These are phyloP conservation scores for Hibiscus tridactylites DNA, from an alignment of 345 rosid species.

Conservation along the genomic window DNA sequence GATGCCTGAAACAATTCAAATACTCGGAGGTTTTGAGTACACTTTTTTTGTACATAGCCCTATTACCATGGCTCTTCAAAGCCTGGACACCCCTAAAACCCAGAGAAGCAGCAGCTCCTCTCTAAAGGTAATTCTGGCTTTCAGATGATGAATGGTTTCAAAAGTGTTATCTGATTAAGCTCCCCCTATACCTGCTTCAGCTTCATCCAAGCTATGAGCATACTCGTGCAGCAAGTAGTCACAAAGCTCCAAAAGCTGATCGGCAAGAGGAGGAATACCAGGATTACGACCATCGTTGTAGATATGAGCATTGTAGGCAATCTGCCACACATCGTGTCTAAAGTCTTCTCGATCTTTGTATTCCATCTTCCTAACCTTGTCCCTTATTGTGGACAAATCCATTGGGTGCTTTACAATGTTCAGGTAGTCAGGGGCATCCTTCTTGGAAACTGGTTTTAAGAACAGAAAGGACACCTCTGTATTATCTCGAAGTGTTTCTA, in stretches of 20 bases:
- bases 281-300: slow-evolving; percentile 83
- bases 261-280: slow-evolving; percentile 88
- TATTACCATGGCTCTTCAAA: not conserved
- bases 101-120: not conserved
- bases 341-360: slow-evolving; percentile 63
- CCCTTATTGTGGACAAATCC: slow-evolving; percentile 83
- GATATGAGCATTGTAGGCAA: slow-evolving; percentile 59
- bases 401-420: slow-evolving; percentile 54
- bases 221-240: slow-evolving; percentile 59
- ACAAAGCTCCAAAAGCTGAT: slow-evolving; percentile 89
- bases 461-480: slow-evolving; percentile 73
- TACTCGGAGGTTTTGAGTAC: not conserved
- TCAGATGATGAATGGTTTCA: slow-evolving; percentile 2
- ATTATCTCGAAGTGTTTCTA: slow-evolving; percentile 52
- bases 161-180: slow-evolving; percentile 1
- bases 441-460: slow-evolving; percentile 76
- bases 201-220: slow-evolving; percentile 38
- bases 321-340: slow-evolving; percentile 87
- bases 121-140: not conserved
- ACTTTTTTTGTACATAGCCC: not conserved
- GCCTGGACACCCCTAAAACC: not conserved
- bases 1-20: not conserved
- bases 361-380: slow-evolving; percentile 79
- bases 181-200: slow-evolving; percentile 57
- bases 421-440: slow-evolving; percentile 89